Evolutionary conservation across 2,329 filamentous ascomycete genomes (phyloP).

Genomic region (Cladobotryum mycophilum): DNA sequence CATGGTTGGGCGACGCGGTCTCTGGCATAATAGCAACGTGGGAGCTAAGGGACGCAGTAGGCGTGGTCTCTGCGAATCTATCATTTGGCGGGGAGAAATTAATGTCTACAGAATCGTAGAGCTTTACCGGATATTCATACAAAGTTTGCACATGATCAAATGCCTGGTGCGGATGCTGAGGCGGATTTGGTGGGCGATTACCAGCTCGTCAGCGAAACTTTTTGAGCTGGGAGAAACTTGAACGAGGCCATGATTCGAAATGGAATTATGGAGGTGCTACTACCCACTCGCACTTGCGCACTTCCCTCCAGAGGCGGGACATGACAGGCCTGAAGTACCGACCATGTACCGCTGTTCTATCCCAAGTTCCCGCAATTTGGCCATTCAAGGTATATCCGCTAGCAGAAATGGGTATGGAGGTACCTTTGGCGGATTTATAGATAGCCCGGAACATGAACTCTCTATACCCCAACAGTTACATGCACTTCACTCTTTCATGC

Average conservation of each 20-base stretch:
- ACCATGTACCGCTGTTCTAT: conserved; percentile 2
- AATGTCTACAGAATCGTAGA: conserved; percentile 47
- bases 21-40: conserved; percentile 50
- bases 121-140: conserved; percentile 38
- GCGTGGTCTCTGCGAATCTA: conserved; percentile 48
- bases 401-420: too few species aligned
- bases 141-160: conserved; percentile 51
- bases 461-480: not conserved
- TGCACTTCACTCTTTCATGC: not conserved
- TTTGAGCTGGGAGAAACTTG: conserved; percentile 30
- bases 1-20: conserved; percentile 50
- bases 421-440: conserved; percentile 1
- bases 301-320: not conserved
- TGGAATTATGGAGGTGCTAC: conserved; percentile 2
- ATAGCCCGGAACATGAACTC: not conserved
- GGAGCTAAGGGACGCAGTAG: conserved; percentile 37
- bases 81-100: conserved; percentile 53
- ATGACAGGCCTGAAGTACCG: not conserved
- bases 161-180: conserved; percentile 39
- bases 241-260: conserved; percentile 16
- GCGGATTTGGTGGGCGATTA: conserved; percentile 38
- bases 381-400: too few species aligned
- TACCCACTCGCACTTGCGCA: not conserved
- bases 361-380: not conserved
- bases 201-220: conserved; percentile 47